Conservation (phyloP, 2,329 filamentous ascomycete genomes). For the Sarocladium oryzae region DNA sequence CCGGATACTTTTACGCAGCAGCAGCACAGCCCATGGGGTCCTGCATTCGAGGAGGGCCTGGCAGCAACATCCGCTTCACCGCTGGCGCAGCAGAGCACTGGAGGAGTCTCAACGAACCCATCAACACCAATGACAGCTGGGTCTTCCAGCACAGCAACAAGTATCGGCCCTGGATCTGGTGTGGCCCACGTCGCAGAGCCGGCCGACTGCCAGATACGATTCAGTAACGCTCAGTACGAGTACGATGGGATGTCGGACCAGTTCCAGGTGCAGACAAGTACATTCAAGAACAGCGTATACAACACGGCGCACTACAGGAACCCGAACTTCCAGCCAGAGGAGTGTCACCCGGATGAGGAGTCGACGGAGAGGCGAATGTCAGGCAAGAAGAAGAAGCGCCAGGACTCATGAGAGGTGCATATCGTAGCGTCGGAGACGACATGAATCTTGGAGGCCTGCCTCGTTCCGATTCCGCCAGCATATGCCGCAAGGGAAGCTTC, state of each 20-base stretch:
- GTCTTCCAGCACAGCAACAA: constrained; percentile 18
- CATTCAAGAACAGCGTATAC: constrained; percentile 61
- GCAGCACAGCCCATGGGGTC: not conserved
- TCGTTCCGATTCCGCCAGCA: too few species aligned
- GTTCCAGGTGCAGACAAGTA: constrained; percentile 44
- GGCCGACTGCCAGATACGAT: constrained; percentile 28
- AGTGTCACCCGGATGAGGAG: constrained; percentile 1
- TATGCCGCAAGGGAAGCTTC: too few species aligned
- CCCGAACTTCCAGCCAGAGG: constrained; percentile 42
- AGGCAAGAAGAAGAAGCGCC: not conserved
- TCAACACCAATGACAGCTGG: constrained; percentile 13
- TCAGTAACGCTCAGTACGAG: constrained; percentile 40
- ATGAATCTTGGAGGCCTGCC: not conserved
- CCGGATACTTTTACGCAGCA: constrained; percentile 31
- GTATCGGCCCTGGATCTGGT: not conserved
- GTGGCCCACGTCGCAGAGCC: constrained; percentile 18
- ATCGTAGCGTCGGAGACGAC: too few species aligned
- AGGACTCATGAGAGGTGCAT: not conserved
- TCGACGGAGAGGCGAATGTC: not conserved
- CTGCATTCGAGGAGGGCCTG: not conserved
- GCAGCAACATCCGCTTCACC: not conserved
- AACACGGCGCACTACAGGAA: constrained; percentile 64
- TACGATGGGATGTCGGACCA: constrained; percentile 41
- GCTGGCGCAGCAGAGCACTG: not conserved
- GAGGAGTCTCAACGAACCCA: constrained; percentile 1